A percentile compares a stretch with the other conserved stretches of the same genome.
These are phyloP conservation scores for Pseudoneurospora amorphoporcata DNA, from an alignment of 495 filamentous ascomycete genomes.

Conservation along the genomic window DNA sequence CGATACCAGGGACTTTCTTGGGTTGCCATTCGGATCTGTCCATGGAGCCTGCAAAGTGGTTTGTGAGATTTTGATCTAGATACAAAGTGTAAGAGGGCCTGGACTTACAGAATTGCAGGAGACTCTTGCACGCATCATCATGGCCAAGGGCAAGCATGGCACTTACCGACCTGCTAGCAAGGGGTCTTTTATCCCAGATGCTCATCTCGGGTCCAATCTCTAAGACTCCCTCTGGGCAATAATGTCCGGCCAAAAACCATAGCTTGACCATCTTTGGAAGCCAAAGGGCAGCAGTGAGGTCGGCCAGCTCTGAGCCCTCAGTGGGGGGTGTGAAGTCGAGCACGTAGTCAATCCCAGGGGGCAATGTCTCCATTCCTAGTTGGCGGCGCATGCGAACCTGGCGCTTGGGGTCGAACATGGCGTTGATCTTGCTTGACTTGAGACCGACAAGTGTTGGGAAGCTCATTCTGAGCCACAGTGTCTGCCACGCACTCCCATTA, in stretches of 20 bases:
- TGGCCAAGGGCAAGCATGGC: slow-evolving; percentile 20
- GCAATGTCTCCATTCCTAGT: slow-evolving; percentile 24
- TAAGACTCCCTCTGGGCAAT: slow-evolving; percentile 23
- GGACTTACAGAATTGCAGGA: slow-evolving; percentile 5
- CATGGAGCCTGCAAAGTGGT: slow-evolving; percentile 5
- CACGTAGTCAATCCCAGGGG: slow-evolving; percentile 40
- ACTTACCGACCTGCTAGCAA: slow-evolving; percentile 17
- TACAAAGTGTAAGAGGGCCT: background rate
- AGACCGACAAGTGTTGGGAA: slow-evolving; percentile 37
- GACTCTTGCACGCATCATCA: slow-evolving; percentile 21
- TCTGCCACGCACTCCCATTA: slow-evolving; percentile 14
- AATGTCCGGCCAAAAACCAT: slow-evolving; percentile 38
- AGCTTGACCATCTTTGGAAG: slow-evolving; percentile 40
- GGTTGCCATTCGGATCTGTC: slow-evolving; percentile 7
- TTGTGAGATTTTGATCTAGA: background rate
- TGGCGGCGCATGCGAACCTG: slow-evolving; percentile 23
- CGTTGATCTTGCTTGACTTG: slow-evolving; percentile 38
- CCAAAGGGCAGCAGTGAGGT: slow-evolving; percentile 46
- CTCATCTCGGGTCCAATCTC: background rate
- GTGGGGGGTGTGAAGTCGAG: slow-evolving; percentile 52
- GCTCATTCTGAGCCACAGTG: slow-evolving; percentile 30
- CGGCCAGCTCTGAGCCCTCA: slow-evolving; percentile 49
- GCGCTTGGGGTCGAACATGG: slow-evolving; percentile 33
- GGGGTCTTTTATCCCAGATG: slow-evolving; percentile 1
- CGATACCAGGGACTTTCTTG: slow-evolving; percentile 10